phyloP scores from a whole-genome alignment of 306 rosid species.

The Glycine soja region DNA sequence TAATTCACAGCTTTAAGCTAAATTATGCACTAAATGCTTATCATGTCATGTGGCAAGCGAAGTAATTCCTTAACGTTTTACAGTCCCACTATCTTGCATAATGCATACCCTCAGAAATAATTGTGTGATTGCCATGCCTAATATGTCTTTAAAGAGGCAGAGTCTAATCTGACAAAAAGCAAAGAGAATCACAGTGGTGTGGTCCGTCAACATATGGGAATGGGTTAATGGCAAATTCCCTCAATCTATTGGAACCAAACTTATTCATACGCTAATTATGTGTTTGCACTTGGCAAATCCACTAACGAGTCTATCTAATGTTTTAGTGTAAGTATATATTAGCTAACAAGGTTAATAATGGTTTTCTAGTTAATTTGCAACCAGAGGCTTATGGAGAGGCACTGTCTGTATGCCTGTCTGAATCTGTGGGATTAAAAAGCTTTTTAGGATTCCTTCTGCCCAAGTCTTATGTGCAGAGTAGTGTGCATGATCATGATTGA shows the following conservation, averaged over 20 bases:
- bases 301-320: too few relatives aligned
- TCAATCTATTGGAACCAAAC: not conserved
- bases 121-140: not conserved
- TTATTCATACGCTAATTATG: too few relatives aligned
- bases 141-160: too few relatives aligned
- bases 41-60: not conserved
- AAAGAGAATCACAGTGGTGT: not conserved
- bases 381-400: not conserved
- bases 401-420: too few relatives aligned
- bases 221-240: not conserved
- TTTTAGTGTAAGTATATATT: too few relatives aligned
- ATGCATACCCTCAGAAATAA: too few relatives aligned
- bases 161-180: not conserved
- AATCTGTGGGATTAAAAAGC: not conserved
- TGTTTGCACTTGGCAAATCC: too few relatives aligned
- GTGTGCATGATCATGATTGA: constrained; percentile 1
- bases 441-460: constrained; percentile 26
- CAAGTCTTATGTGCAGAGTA: not conserved
- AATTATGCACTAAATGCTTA: too few relatives aligned
- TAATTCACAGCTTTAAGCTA: too few relatives aligned
- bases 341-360: not conserved
- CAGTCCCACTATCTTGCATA: not conserved
- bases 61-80: not conserved
- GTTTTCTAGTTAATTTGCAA: not conserved
- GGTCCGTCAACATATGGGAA: too few relatives aligned